Evolutionary conservation across 306 rosid species (phyloP), one percentile per base, ranked within the genome.

Genomic region (Rubus idaeus): DNA sequence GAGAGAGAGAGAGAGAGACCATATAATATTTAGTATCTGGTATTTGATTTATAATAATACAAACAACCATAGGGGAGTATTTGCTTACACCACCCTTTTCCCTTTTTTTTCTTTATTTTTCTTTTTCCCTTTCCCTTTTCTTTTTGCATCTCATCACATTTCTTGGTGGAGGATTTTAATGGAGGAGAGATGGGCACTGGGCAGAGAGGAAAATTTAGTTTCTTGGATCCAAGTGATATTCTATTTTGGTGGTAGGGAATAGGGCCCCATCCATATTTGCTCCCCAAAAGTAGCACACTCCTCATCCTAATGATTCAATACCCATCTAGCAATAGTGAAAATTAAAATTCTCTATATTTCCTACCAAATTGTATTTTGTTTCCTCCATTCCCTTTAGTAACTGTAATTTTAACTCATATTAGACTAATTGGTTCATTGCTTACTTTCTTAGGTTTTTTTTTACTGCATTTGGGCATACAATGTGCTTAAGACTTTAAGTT

Each of bases 201-300:
- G 53, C 40, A 39, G 23, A 65, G 67, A 50, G 78, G 66, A 69
- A 73, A 57, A 53, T 75, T 46, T 3, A 21, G 57, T 80, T 81
- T 80, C 52, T 81, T 82, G 75, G 88, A 85, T 86, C 76, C 76
- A 76, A 68, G 77, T 60, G 62, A 80, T 88, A 78, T 80, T 41
- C 74, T 77, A 82, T 51, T 68, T 86, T 77, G 83, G 75, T 89
- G 83, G 89, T 50, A 70, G 89, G 89, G 85, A 70, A 77, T 77
- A 77, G 79, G 85, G 90, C 68, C 83, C 93, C 96, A 81, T 85
- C 86, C 85, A 74, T 77, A 84, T 86, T 88, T 91, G 97, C 98
- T 90, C 98, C 98, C 98, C 89, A 90, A 94, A 94, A 89, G 93
- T 79, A 83, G 83, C 90, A 84, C 94, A 89, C 70, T 87, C 87